Base-by-base conservation (phyloP, 495 filamentous ascomycete species). In the Podospora bellae-mahoneyi region DNA sequence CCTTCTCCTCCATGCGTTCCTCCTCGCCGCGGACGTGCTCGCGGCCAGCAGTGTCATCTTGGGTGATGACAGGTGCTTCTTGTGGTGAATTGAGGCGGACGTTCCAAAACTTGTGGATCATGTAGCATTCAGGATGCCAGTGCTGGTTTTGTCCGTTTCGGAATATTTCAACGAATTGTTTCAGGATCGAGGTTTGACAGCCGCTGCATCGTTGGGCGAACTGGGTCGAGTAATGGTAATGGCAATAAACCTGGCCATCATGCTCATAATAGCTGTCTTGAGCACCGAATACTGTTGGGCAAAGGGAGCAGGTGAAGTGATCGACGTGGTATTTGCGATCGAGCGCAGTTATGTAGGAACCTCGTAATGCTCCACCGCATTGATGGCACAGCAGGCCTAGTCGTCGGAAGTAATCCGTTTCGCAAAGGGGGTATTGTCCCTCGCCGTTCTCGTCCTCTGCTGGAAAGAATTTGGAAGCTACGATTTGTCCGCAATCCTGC, bases 41-140 rank as follows among this genome's bases (percentile, higher is more conserved):
- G 19, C 96, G 89, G 65, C 91, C 86, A 66, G 90, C 87, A 34
- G 90, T 87, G 39, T 89, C 91, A 10, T 90, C 91, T 71, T 90
- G 85, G 26, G 82, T 81, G 57, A 88, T 83, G 34, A 82, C 74
- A 32, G 80, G 74, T 13, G 75, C 72, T 59, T 84, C 78, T 32
- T 79, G 78, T 26, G 81, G 79, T 5, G 81, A 78, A 15, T 81
- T 82, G 16, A 99, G 84, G 27, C 94, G 88, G 54, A 99, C 96
- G 76, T 97, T 99, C 96, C 96, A 99, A 80, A 98, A 99, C 76
- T 99, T 99, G 79, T 99, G 96, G 57, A 99, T 99, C 95, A 98
- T 99, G 77, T 99, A 99, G 78, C 96, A 99, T 77, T 99, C 96
- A 3, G 96, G 96, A 75, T 99, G 96, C 96, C 96, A 99, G 73